Evolutionary conservation across 768 basidiomycete species (phyloP).

Genomic region (Podaxis sp.): DNA sequence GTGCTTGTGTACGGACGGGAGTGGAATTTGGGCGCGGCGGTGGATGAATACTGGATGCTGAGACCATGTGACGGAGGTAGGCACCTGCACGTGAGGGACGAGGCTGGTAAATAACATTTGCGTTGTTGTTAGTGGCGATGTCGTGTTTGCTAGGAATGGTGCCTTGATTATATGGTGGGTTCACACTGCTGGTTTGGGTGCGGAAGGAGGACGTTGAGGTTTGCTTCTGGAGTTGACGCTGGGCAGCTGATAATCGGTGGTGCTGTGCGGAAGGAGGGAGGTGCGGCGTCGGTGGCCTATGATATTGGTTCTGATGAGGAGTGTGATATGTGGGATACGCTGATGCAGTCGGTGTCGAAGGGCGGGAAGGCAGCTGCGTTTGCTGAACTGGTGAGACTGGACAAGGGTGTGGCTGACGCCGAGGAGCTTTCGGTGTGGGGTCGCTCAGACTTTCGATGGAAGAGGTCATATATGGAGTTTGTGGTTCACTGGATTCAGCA

Average conservation of each 20-base stretch:
- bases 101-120: conserved; percentile 33
- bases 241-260: background rate
- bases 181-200: background rate
- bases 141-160: conserved; percentile 14
- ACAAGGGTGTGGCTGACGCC: background rate
- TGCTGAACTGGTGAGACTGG: background rate
- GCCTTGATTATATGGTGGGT: background rate
- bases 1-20: conserved; percentile 18
- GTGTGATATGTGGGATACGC: background rate
- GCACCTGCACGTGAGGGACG: conserved; percentile 58
- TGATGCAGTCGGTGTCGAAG: conserved; percentile 9
- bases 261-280: background rate
- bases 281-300: background rate
- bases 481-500: conserved; percentile 23
- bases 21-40: conserved; percentile 37
- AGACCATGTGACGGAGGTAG: conserved; percentile 76
- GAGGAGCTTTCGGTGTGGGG: conserved; percentile 22
- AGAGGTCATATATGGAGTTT: conserved; percentile 31
- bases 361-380: conserved; percentile 10
- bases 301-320: background rate
- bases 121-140: conserved; percentile 23
- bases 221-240: conserved; percentile 8
- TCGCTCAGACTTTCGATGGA: conserved; percentile 34
- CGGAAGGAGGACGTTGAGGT: conserved; percentile 4
- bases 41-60: conserved; percentile 40